Conservation (phyloP, 352 stramenopile genomes). For the Phytopythium cucurbitacearum region DNA sequence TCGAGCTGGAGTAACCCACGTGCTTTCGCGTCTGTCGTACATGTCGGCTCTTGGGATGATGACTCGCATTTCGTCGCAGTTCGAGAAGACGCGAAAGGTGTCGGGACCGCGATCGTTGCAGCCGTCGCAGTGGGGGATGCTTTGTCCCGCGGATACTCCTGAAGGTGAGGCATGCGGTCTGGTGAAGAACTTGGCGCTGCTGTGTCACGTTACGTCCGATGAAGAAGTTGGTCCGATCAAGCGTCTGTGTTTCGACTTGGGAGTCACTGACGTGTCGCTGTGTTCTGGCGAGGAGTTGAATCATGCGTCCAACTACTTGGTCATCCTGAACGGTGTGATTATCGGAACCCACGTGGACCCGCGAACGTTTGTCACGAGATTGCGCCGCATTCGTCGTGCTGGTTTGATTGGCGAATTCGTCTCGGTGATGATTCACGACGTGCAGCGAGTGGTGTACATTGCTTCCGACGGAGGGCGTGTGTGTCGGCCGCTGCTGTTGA, state of each 20-base stretch:
- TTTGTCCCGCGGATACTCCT: slow-evolving; percentile 98
- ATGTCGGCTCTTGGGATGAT: slow-evolving; percentile 99
- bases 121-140: slow-evolving; percentile 99
- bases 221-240: slow-evolving; percentile 93
- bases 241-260: slow-evolving; percentile 94
- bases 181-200: slow-evolving; percentile 98
- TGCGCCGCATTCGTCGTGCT: slow-evolving; percentile 80
- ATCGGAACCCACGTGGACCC: slow-evolving; percentile 95
- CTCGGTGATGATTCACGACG: slow-evolving; percentile 97
- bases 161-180: slow-evolving; percentile 99
- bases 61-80: slow-evolving; percentile 98
- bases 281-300: slow-evolving; percentile 97
- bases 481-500: slow-evolving; percentile 96
- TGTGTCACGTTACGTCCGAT: slow-evolving; percentile 96
- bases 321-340: slow-evolving; percentile 99
- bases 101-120: slow-evolving; percentile 97
- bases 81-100: slow-evolving; percentile 99
- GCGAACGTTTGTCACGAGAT: slow-evolving; percentile 82
- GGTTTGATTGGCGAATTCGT: slow-evolving; percentile 96
- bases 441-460: slow-evolving; percentile 97
- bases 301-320: slow-evolving; percentile 91
- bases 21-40: slow-evolving; percentile 97
- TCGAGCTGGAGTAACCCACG: slow-evolving; percentile 95
- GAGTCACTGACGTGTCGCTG: slow-evolving; percentile 95
- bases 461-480: slow-evolving; percentile 98